Conservation (phyloP, 2,329 filamentous ascomycete genomes). For the Hypoxylon sp. region DNA sequence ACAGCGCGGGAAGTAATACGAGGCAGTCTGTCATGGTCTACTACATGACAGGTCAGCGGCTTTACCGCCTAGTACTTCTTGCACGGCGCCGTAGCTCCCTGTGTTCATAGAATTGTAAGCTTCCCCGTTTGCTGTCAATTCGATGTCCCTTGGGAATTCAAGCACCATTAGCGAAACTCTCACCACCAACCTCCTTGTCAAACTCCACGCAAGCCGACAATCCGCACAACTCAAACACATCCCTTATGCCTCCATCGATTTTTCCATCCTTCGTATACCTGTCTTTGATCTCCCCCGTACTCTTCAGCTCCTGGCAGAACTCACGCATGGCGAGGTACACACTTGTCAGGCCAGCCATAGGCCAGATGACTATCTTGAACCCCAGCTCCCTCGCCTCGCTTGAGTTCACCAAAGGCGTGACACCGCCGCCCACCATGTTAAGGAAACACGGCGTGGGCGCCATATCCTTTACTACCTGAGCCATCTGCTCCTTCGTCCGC, state of each 20-base stretch:
- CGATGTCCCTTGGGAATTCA: constrained; percentile 20
- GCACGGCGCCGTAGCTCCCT: too few species aligned
- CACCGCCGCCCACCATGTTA: constrained; percentile 55
- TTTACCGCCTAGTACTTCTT: background rate
- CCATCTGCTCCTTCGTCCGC: constrained; percentile 61
- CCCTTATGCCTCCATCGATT: constrained; percentile 50
- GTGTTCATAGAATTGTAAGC: background rate
- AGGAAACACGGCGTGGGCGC: constrained; percentile 53
- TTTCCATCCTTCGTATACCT: constrained; percentile 47
- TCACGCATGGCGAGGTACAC: constrained; percentile 54
- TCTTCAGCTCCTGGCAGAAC: constrained; percentile 53
- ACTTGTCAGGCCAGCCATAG: constrained; percentile 53
- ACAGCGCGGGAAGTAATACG: background rate
- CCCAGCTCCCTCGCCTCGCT: constrained; percentile 51
- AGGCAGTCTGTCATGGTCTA: background rate
- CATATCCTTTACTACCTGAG: constrained; percentile 57
- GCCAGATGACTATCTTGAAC: constrained; percentile 55
- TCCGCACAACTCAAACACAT: constrained; percentile 54
- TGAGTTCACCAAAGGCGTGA: constrained; percentile 53
- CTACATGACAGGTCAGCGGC: background rate
- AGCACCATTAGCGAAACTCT: constrained; percentile 51
- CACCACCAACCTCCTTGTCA: constrained; percentile 52
- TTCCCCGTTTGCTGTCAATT: background rate
- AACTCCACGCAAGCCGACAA: constrained; percentile 51
- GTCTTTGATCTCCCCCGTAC: constrained; percentile 53